These are phyloP conservation scores for Blastocystis sp. DNA, from an alignment of 352 stramenopile species.

Conservation along the genomic window DNA sequence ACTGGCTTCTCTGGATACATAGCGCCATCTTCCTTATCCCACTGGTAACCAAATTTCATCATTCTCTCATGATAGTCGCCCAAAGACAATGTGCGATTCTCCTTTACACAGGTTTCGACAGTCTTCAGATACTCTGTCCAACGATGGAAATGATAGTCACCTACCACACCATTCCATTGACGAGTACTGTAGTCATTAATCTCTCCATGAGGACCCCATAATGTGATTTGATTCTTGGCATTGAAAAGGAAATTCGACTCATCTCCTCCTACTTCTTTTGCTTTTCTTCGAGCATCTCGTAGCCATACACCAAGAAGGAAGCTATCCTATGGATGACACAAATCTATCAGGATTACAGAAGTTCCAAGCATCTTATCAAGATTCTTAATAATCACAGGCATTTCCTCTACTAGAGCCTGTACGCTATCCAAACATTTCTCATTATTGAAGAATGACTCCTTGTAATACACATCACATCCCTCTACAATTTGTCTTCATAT, in stretches of 20 bases:
- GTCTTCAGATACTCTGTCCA: conserved; percentile 50
- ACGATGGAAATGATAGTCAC: conserved; percentile 33
- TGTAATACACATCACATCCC: conserved; percentile 6
- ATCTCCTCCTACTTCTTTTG: conserved; percentile 25
- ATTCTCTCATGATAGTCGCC: conserved; percentile 29
- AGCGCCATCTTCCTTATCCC: not conserved
- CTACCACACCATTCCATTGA: conserved; percentile 39
- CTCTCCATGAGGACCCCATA: conserved; percentile 53
- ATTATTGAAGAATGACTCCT: conserved; percentile 19
- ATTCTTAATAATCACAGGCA: conserved; percentile 20
- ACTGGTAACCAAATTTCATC: not conserved
- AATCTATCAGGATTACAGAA: not conserved
- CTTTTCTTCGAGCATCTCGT: conserved; percentile 23
- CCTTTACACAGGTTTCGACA: not conserved
- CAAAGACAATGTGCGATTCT: not conserved
- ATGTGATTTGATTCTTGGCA: conserved; percentile 53
- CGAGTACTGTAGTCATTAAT: conserved; percentile 43
- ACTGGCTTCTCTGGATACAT: not conserved
- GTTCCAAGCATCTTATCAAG: conserved; percentile 18
- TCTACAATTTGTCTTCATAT: not conserved
- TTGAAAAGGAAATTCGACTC: conserved; percentile 42
- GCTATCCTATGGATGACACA: not conserved
- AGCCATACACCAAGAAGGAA: conserved; percentile 38
- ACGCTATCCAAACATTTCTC: not conserved
- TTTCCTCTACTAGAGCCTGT: not conserved